Evolutionary conservation across 2,329 filamentous ascomycete genomes (phyloP), one percentile per base, ranked within the genome.

Genomic region (Aureobasidium pullulans): DNA sequence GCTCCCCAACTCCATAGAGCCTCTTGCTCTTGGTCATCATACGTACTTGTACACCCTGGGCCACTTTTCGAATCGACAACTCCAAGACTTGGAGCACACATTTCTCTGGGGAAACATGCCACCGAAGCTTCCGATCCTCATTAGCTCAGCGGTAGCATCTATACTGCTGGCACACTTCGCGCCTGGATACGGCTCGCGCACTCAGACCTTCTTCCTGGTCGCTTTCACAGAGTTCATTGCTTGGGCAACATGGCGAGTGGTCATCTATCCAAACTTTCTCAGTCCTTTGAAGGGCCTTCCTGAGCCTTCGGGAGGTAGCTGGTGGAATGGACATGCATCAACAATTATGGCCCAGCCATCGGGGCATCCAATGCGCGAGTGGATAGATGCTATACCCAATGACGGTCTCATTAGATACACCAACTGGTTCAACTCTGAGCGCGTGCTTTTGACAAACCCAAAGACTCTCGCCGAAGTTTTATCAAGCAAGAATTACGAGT

Each of bases 211-310:
- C 3, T 6, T 71, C 0, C 66, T 72, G n/a, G 60, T 80, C 2
- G 79, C 76, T 62, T 36, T 72, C 8, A 23, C 74, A 1, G 67
- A 73, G 48, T 66, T 75, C 28, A 42, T 73, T 3, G 57, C 67
- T 1, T 74, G 71, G 63, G 65, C 65, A 3, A 64, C 71, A 29
- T 83, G 75, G 70, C 67, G 59, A 5, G 66, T 81, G 0, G 52
- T 84, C 9, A 65, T 87, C 44, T 86, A 84, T 65, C 85, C 84
- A 3, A 71, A 76, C 36, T 81, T 77, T 61, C 73, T 87, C 61
- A 84, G 79, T 40, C 83, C 83, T 2, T 65, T 87, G 48, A 77
- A 81, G 61, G 72, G 83, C 65, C 67, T 88, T 34, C 84, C 84
- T 4, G 71, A 74, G 11, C 80, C 82, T 6, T 66, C 74, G 44